These are phyloP conservation scores for Exophiala alcalophila DNA, from an alignment of 2,329 filamentous ascomycete species.

Conservation along the genomic window DNA sequence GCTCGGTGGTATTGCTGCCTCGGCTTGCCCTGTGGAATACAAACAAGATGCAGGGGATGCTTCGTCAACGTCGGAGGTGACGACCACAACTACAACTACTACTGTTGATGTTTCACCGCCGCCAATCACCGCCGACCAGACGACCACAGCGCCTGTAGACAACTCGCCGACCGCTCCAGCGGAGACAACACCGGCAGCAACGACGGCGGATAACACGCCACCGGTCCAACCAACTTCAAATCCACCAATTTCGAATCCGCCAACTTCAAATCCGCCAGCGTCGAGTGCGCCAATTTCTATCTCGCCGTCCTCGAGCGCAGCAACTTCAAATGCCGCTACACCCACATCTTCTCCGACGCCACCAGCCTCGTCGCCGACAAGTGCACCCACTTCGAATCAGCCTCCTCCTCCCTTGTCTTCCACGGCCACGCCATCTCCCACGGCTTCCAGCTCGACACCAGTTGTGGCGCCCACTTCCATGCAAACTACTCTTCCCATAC, in stretches of 20 bases:
- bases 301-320: conserved; percentile 1
- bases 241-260: not conserved
- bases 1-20: conserved; percentile 24
- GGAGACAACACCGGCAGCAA: conserved; percentile 1
- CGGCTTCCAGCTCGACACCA: not conserved
- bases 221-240: conserved; percentile 4
- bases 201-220: conserved; percentile 2
- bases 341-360: conserved; percentile 1
- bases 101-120: conserved; percentile 1
- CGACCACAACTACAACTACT: conserved; percentile 10
- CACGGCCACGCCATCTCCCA: no score
- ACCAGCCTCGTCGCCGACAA: not conserved
- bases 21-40: conserved; percentile 20
- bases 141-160: conserved; percentile 3
- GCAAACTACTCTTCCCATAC: not conserved
- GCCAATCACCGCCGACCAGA: not conserved
- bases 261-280: not conserved
- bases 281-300: conserved; percentile 7
- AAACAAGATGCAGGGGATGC: not conserved
- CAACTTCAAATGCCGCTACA: conserved; percentile 2
- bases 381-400: not conserved
- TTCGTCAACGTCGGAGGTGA: not conserved
- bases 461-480: not conserved
- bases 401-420: no score
- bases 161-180: conserved; percentile 1